These are phyloP conservation scores for Exidia glandulosa DNA, from an alignment of 768 basidiomycete genomes.

Conservation along the genomic window DNA sequence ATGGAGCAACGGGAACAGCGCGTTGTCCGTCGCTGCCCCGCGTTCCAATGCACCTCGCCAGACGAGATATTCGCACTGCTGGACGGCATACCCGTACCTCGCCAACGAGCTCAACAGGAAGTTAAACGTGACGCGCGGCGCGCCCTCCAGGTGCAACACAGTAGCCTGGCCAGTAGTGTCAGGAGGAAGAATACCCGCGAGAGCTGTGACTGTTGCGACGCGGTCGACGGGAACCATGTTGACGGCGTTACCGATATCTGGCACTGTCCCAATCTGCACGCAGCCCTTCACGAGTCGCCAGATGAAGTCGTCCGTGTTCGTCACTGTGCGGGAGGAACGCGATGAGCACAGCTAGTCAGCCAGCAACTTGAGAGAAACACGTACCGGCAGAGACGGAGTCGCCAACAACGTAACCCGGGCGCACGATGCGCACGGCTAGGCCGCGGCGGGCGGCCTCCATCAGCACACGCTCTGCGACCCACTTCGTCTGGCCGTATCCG, in stretches of 20 bases:
- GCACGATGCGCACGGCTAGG: slow-evolving; percentile 71
- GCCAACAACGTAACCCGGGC: slow-evolving; percentile 94
- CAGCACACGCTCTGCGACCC: slow-evolving; percentile 93
- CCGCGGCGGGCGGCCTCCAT: slow-evolving; percentile 87
- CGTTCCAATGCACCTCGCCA: slow-evolving; percentile 91
- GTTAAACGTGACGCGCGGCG: slow-evolving; percentile 84
- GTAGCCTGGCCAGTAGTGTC: slow-evolving; percentile 19
- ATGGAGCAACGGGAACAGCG: slow-evolving; percentile 91
- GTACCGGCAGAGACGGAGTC: slow-evolving; percentile 78
- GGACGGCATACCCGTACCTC: slow-evolving; percentile 69
- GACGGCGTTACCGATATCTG: slow-evolving; percentile 95
- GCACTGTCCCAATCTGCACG: slow-evolving; percentile 89
- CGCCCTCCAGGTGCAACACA: slow-evolving; percentile 79
- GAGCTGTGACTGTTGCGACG: slow-evolving; percentile 71
- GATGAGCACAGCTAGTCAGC: not conserved
- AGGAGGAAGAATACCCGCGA: slow-evolving; percentile 58
- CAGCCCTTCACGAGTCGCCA: slow-evolving; percentile 99
- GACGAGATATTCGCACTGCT: slow-evolving; percentile 75
- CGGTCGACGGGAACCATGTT: slow-evolving; percentile 99
- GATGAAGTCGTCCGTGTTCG: slow-evolving; percentile 98
- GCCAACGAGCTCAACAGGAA: slow-evolving; percentile 60
- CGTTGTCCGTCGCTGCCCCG: slow-evolving; percentile 93
- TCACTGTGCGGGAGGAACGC: slow-evolving; percentile 41
- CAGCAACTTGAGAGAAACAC: slow-evolving; percentile 17
- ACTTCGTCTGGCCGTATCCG: slow-evolving; percentile 96